phyloP scores from a whole-genome alignment of 73 alveolate species.

The Paramecium caudatum region DNA sequence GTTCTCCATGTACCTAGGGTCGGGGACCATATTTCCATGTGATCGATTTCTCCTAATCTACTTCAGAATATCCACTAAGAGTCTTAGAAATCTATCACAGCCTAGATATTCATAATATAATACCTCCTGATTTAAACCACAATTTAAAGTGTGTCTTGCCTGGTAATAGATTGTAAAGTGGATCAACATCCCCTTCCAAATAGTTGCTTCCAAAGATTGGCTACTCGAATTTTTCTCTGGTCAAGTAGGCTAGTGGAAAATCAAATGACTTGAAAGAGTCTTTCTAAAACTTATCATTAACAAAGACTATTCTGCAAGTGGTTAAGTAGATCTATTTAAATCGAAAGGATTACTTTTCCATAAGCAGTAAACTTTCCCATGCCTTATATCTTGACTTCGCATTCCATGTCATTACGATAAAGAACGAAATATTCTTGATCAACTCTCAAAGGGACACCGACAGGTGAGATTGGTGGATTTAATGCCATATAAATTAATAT shows the following conservation, averaged over 20 bases:
- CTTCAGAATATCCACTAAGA: slow-evolving; percentile 36
- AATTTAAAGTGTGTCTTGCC: slow-evolving; percentile 92
- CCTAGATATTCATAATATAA: slow-evolving; percentile 59
- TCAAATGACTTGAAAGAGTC: slow-evolving; percentile 95
- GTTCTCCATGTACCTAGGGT: slow-evolving; percentile 79
- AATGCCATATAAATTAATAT: slow-evolving; percentile 92
- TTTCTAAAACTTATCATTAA: slow-evolving; percentile 80
- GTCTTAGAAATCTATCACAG: slow-evolving; percentile 47
- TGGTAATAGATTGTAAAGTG: slow-evolving; percentile 92
- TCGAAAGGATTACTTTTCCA: slow-evolving; percentile 87
- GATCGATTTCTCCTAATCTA: slow-evolving; percentile 68
- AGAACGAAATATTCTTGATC: slow-evolving; percentile 94
- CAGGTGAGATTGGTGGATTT: slow-evolving; percentile 93
- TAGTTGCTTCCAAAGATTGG: slow-evolving; percentile 99
- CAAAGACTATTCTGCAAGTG: slow-evolving; percentile 94
- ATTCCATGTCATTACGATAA: slow-evolving; percentile 92
- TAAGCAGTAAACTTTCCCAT: slow-evolving; percentile 93
- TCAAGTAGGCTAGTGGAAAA: slow-evolving; percentile 93
- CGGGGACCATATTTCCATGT: slow-evolving; percentile 74
- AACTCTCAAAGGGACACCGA: slow-evolving; percentile 93
- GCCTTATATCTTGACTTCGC: slow-evolving; percentile 89
- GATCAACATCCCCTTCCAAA: slow-evolving; percentile 90
- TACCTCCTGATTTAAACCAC: slow-evolving; percentile 98
- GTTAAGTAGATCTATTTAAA: slow-evolving; percentile 86
- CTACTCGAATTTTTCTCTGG: slow-evolving; percentile 95